These are phyloP conservation scores for Lachnellula arida DNA, from an alignment of 2,329 filamentous ascomycete species.

Conservation along the genomic window DNA sequence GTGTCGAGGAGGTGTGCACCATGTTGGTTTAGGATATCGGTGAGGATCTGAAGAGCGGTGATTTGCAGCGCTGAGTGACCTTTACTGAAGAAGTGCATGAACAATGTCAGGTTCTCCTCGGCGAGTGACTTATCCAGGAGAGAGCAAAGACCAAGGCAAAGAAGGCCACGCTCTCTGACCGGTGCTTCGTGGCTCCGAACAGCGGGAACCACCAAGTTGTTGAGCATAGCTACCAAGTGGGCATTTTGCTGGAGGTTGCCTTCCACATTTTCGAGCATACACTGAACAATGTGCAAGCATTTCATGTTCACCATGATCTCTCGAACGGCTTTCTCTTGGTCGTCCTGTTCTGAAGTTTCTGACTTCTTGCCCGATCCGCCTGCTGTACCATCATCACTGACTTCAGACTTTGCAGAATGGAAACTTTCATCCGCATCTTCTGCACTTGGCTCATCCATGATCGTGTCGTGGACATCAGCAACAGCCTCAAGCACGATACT, in stretches of 20 bases:
- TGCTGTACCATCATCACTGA: slow-evolving; percentile 61
- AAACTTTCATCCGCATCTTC: slow-evolving; percentile 76
- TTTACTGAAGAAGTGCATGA: slow-evolving; percentile 94
- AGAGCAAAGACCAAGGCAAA: slow-evolving; percentile 87
- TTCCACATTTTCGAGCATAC: slow-evolving; percentile 91
- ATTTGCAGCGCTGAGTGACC: slow-evolving; percentile 87
- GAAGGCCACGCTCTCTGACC: slow-evolving; percentile 82
- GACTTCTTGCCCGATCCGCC: slow-evolving; percentile 37
- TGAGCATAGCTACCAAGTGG: slow-evolving; percentile 94
- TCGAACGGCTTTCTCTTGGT: slow-evolving; percentile 70
- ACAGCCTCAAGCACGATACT: slow-evolving; percentile 87
- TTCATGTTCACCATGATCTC: slow-evolving; percentile 99
- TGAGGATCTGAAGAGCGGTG: slow-evolving; percentile 84
- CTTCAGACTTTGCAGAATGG: slow-evolving; percentile 84
- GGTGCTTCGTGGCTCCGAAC: slow-evolving; percentile 90
- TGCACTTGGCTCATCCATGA: slow-evolving; percentile 62
- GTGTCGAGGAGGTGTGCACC: slow-evolving; percentile 69
- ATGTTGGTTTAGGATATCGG: slow-evolving; percentile 87
- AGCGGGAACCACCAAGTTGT: slow-evolving; percentile 92
- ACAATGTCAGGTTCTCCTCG: slow-evolving; percentile 85
- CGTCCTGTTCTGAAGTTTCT: slow-evolving; percentile 58
- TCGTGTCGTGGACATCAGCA: slow-evolving; percentile 93
- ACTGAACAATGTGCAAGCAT: slow-evolving; percentile 94
- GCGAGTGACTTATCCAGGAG: slow-evolving; percentile 88
- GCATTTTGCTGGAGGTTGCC: slow-evolving; percentile 85